Evolutionary conservation across 2,329 filamentous ascomycete species (phyloP), one percentile per base, ranked within the genome.

Genomic region (Colletotrichum acutatum): DNA sequence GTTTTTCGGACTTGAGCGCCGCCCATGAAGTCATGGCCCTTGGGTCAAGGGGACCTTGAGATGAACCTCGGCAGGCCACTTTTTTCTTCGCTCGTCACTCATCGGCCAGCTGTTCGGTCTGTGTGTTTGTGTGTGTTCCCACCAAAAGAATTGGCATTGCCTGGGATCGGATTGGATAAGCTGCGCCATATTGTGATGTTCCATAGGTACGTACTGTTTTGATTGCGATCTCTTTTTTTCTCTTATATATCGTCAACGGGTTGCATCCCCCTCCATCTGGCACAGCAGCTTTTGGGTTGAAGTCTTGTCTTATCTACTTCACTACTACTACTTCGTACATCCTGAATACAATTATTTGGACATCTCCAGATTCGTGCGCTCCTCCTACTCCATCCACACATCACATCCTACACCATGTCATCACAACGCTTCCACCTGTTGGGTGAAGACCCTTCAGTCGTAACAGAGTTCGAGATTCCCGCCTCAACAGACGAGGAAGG

Each of bases 361-460:
- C 9, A 8, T 8, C 19, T 34, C 1, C 37, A 58, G 16, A 24
- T 34, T 37, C 8, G 53, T 59, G 19, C 60, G 22, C 32, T 26
- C n/a, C 42, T 52, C 24, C 53, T 12, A 24, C n/a, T 22, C 57
- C 7, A 30, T 19, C 19, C 24, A 42, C 24, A 62, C 46, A 53
- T 24, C 24, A 46, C n/a, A 72, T 34, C 34, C 56, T 14, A 52
- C 63, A 76, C 30, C 46, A 84, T 85, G 82, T 76, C 80, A 42
- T 78, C 79, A 53, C 82, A 83, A 77, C 77, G 78, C 53, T 86
- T 86, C 66, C 81, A 84, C 68, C 82, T 86, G 24, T 75, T 84
- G 63, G 85, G 85, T 19, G 83, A 86, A 64, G 78, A 80, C 71
- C 75, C 79, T 56, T 80, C 80, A 11, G 80, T 77, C 14, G 79